phyloP scores from a whole-genome alignment of 768 basidiomycete species.

The Mycena pura region DNA sequence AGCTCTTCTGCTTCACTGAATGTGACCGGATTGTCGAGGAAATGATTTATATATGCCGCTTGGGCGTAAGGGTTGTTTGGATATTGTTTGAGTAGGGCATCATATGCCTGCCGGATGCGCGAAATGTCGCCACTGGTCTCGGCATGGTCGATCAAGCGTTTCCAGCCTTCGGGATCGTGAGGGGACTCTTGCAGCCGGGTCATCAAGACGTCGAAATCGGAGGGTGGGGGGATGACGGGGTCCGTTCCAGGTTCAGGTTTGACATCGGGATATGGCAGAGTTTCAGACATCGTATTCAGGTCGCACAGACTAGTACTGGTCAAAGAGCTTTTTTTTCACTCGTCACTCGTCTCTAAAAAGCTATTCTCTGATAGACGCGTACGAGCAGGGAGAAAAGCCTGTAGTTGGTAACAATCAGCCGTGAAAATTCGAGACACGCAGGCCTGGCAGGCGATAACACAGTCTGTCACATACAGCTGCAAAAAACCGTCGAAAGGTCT shows the following conservation, averaged over 20 bases:
- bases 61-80: conserved; percentile 94
- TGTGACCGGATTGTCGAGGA: conserved; percentile 64
- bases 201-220: conserved; percentile 70
- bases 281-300: conserved; percentile 25
- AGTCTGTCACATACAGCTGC: too few relatives aligned
- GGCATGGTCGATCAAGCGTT: conserved; percentile 77
- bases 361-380: conserved; percentile 17
- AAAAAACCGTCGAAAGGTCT: too few relatives aligned
- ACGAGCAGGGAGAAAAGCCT: conserved; percentile 6
- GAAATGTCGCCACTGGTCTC: conserved; percentile 80
- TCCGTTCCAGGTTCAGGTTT: conserved; percentile 37
- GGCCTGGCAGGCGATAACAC: too few relatives aligned
- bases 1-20: conserved; percentile 83
- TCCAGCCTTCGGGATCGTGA: conserved; percentile 80
- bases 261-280: conserved; percentile 19
- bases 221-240: conserved; percentile 45
- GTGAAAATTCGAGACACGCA: conserved; percentile 1
- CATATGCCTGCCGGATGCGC: conserved; percentile 82
- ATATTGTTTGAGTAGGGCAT: conserved; percentile 81
- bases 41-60: conserved; percentile 84
- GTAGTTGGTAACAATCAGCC: conserved; percentile 5
- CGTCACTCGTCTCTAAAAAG: conserved; percentile 19
- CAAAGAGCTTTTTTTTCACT: conserved; percentile 4
- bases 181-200: conserved; percentile 70
- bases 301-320: conserved; percentile 18